These are phyloP conservation scores for Eleusine indica DNA, from an alignment of 176 grass and related monocot genomes.

Conservation along the genomic window DNA sequence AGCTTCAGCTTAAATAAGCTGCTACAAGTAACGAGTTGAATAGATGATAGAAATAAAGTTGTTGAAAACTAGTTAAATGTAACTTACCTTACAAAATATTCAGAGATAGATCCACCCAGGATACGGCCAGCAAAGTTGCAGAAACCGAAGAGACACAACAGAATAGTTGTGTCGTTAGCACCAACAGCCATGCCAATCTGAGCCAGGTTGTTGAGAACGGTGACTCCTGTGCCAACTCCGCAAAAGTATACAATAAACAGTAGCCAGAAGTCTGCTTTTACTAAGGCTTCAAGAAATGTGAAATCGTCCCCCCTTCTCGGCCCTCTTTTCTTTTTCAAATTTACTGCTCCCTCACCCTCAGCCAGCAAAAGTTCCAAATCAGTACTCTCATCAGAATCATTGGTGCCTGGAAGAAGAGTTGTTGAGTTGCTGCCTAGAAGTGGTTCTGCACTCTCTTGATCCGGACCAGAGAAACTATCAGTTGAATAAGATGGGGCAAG, in stretches of 20 bases:
- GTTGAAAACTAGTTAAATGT: slow-evolving; percentile 19
- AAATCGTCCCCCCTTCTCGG: slow-evolving; percentile 93
- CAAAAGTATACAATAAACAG: slow-evolving; percentile 80
- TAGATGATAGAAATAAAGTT: not conserved
- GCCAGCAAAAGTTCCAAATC: slow-evolving; percentile 88
- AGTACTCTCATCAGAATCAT: slow-evolving; percentile 55
- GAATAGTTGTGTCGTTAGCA: slow-evolving; percentile 74
- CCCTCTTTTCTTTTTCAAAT: slow-evolving; percentile 70
- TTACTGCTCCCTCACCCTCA: slow-evolving; percentile 82
- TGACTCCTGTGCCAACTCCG: slow-evolving; percentile 92
- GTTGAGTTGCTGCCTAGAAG: slow-evolving; percentile 47
- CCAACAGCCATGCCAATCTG: slow-evolving; percentile 87
- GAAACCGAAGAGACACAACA: slow-evolving; percentile 84
- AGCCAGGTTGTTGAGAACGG: slow-evolving; percentile 92
- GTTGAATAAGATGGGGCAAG: slow-evolving; percentile 58
- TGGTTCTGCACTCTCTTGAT: slow-evolving; percentile 61
- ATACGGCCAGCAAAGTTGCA: slow-evolving; percentile 87
- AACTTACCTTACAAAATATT: slow-evolving; percentile 84
- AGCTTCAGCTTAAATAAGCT: slow-evolving; percentile 28
- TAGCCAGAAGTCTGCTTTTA: slow-evolving; percentile 93
- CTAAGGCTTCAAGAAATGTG: slow-evolving; percentile 80
- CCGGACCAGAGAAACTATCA: slow-evolving; percentile 48
- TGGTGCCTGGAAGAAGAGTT: slow-evolving; percentile 29
- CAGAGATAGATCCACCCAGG: slow-evolving; percentile 73
- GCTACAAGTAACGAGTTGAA: not conserved